Conservation (phyloP, 1,284 basidiomycete species). For the Trichosporon sp. region DNA sequence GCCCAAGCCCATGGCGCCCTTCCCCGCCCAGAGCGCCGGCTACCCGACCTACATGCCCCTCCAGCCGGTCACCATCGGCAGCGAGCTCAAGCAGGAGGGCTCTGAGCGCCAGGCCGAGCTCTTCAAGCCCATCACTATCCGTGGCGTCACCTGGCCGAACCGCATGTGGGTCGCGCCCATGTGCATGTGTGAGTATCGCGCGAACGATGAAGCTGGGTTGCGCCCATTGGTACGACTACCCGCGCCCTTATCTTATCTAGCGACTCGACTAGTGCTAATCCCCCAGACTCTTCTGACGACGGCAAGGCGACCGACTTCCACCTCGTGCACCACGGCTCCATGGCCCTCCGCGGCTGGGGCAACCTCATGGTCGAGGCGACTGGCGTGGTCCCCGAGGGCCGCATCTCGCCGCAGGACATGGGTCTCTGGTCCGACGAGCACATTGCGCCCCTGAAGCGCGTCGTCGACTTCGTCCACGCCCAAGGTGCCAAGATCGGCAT, state of each 20-base stretch:
- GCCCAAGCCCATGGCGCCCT: constrained; percentile 24
- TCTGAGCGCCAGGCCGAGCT: constrained; percentile 61
- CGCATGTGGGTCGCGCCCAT: constrained; percentile 63
- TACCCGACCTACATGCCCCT: constrained; percentile 55
- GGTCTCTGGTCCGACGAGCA: constrained; percentile 78
- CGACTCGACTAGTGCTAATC: background rate
- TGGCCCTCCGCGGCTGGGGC: constrained; percentile 60
- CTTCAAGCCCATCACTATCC: constrained; percentile 70
- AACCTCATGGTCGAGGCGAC: constrained; percentile 71
- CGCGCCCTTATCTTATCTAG: background rate
- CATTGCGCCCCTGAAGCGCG: constrained; percentile 66
- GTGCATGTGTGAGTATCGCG: constrained; percentile 61
- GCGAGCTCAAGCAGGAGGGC: constrained; percentile 38
- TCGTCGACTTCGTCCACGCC: constrained; percentile 75
- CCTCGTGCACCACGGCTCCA: constrained; percentile 69
- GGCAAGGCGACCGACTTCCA: constrained; percentile 78
- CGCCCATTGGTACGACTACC: no score
- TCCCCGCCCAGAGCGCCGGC: constrained; percentile 20
- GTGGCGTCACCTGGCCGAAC: constrained; percentile 70
- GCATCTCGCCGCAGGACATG: constrained; percentile 61
- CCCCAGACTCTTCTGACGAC: constrained; percentile 67
- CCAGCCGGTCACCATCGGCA: constrained; percentile 67
- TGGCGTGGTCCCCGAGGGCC: constrained; percentile 73
- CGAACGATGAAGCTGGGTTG: no score
- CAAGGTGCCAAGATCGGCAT: constrained; percentile 70